Evolutionary conservation across 2,329 filamentous ascomycete genomes (phyloP), one percentile per base, ranked within the genome.

Genomic region (Fusarium marasasianum): DNA sequence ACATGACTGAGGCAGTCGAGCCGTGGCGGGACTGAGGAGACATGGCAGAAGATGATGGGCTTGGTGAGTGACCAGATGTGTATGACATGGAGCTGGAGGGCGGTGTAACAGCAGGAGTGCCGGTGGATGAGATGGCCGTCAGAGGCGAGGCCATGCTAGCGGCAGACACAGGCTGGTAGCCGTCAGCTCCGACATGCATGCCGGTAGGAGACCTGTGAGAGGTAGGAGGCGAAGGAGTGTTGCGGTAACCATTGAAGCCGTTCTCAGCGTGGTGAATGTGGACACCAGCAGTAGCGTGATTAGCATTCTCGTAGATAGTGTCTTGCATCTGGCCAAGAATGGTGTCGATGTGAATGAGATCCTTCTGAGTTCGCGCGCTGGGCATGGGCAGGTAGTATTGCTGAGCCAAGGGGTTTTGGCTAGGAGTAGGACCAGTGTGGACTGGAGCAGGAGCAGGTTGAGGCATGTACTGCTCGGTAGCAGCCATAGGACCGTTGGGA

Each of bases 291-390:
- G 94, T 94, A 38, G 94, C 92, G 57, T 95, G 92, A 77, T 91
- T 94, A 63, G 95, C 92, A 82, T 92, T 97, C 84, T 98, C 96
- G 81, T 98, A 98, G 55, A 98, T 94, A 51, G 96, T 98, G 74
- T 93, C 92, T 84, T 98, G 95, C 88, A 98, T 96, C 84, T 98
- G 94, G 84, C 98, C 95, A 63, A 99, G 90, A 82, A 98, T 94
- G 80, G 95, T 93, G 82, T 98, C 96, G 79, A 98, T 95, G 81
- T 97, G 95, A 81, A 97, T 87, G 48, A 99, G 87, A 81, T 99
- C 96, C 81, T 91, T 95, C 88, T 98, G 98, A 55, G 95, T 98
- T 80, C 96, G 92, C 63, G 97, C 88, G 78, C 95, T 97, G 54
- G 91, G 91, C 86, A 97, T 94, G 15, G 95, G 91, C 61, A 96